These are phyloP conservation scores for Aureobasidium namibiae DNA, from an alignment of 2,329 filamentous ascomycete species.

Conservation along the genomic window DNA sequence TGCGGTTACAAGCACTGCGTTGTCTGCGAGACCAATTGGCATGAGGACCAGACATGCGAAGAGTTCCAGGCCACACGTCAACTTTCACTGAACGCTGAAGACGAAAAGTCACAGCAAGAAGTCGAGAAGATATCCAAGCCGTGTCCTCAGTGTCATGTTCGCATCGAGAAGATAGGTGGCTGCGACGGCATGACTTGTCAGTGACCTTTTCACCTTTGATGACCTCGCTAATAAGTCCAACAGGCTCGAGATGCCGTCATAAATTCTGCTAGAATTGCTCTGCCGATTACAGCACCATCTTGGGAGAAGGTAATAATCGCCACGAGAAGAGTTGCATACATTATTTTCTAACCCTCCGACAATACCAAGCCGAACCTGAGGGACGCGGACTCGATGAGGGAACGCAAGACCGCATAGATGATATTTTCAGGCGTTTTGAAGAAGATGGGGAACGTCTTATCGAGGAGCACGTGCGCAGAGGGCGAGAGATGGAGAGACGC, in stretches of 20 bases:
- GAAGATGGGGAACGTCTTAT: too few species aligned
- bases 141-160: background rate
- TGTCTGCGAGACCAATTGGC: conserved; percentile 23
- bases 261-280: background rate
- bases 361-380: too few species aligned
- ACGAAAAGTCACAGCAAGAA: background rate
- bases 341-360: background rate
- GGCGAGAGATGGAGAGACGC: too few species aligned
- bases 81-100: background rate
- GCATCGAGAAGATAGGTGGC: background rate
- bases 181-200: background rate
- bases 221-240: too few species aligned
- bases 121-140: background rate
- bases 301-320: background rate
- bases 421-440: too few species aligned
- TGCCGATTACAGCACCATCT: background rate
- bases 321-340: background rate
- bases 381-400: background rate
- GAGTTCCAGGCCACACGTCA: background rate
- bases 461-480: too few species aligned
- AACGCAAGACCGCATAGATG: too few species aligned
- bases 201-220: fast-evolving
- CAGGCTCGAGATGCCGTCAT: background rate
- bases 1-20: conserved; percentile 25
- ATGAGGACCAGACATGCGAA: conserved; percentile 24